Conservation (phyloP, 2,329 filamentous ascomycete species). For the Fusarium bactridioides region DNA sequence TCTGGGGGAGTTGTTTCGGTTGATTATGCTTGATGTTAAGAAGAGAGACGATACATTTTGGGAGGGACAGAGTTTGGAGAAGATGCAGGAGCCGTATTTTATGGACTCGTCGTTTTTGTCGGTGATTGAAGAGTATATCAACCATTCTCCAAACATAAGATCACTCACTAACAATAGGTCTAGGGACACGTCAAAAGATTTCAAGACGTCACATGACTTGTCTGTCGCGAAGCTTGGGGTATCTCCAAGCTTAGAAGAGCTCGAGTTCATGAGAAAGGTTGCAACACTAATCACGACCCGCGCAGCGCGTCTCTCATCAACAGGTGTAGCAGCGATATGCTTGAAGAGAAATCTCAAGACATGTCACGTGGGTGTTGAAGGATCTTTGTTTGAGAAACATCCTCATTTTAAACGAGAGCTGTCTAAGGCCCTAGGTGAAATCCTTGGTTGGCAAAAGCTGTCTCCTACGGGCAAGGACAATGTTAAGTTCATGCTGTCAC, state of each 20-base stretch:
- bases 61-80: conserved; percentile 47
- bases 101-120: conserved; percentile 94
- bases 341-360: conserved; percentile 89
- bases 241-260: conserved; percentile 74
- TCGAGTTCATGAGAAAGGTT: conserved; percentile 86
- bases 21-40: conserved; percentile 84
- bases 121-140: conserved; percentile 80
- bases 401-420: conserved; percentile 95
- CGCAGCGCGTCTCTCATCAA: conserved; percentile 89
- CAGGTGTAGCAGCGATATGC: conserved; percentile 94
- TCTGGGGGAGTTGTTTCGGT: conserved; percentile 91
- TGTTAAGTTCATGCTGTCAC: background rate
- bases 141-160: fast-evolving
- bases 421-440: conserved; percentile 90
- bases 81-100: conserved; percentile 84
- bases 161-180: fast-evolving
- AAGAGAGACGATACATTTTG: conserved; percentile 56
- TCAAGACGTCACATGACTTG: conserved; percentile 84
- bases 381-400: conserved; percentile 98
- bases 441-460: conserved; percentile 46
- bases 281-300: conserved; percentile 97
- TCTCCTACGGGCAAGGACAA: background rate
- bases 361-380: conserved; percentile 95
- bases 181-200: conserved; percentile 91
- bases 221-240: conserved; percentile 80